These are phyloP conservation scores for Babesia divergens DNA, from an alignment of 169 alveolate genomes.

Conservation along the genomic window DNA sequence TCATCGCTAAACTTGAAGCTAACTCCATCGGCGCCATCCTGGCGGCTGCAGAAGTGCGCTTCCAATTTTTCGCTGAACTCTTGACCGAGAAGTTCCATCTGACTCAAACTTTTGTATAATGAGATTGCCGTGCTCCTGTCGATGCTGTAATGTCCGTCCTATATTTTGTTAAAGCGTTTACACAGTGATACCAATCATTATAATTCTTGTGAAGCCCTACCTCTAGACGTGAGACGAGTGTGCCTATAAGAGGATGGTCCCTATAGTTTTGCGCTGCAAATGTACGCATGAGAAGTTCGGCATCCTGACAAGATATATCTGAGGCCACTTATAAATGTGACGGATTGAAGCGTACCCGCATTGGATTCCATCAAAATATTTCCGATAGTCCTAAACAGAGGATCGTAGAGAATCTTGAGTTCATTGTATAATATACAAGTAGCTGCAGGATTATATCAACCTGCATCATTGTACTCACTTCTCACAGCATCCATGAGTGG, in stretches of 20 bases:
- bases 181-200: background rate
- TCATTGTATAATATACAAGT: slow-evolving; percentile 30
- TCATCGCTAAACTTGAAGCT: background rate
- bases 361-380: slow-evolving; percentile 2
- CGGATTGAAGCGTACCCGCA: background rate
- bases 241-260: slow-evolving; percentile 14
- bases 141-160: background rate
- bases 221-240: slow-evolving; percentile 6
- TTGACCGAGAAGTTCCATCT: slow-evolving; percentile 15
- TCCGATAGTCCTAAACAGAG: slow-evolving; percentile 44
- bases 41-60: background rate
- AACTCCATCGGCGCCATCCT: background rate
- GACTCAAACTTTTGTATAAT: slow-evolving; percentile 26
- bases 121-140: slow-evolving; percentile 6
- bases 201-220: background rate
- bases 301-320: slow-evolving; percentile 10
- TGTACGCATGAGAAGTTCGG: slow-evolving; percentile 13
- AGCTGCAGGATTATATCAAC: background rate
- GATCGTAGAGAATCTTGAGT: slow-evolving; percentile 45
- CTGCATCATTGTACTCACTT: background rate
- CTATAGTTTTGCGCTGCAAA: slow-evolving; percentile 42
- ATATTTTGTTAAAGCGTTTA: background rate
- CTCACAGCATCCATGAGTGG: slow-evolving; percentile 3
- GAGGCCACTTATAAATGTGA: background rate
- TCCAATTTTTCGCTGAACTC: slow-evolving; percentile 5